These are phyloP conservation scores for Paramecium sexaurelia DNA, from an alignment of 73 alveolate species.

Conservation along the genomic window DNA sequence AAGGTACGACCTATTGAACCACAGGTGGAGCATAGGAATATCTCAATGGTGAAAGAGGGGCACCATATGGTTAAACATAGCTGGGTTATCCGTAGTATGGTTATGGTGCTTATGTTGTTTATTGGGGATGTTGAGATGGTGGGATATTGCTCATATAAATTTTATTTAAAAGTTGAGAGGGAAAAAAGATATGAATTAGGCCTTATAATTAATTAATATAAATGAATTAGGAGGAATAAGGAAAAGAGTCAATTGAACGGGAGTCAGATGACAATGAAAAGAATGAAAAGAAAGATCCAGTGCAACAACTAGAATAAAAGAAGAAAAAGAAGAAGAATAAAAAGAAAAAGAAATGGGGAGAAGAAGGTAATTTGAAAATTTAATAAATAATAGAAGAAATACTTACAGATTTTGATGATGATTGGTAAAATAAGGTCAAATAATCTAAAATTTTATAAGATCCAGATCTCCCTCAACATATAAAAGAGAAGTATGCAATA, in stretches of 20 bases:
- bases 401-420: conserved; percentile 54
- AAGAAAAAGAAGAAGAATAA: conserved; percentile 39
- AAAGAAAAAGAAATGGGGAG: conserved; percentile 58
- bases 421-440: conserved; percentile 27
- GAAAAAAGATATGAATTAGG: background rate
- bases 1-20: background rate
- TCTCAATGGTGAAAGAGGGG: conserved; percentile 28
- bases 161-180: background rate
- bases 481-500: conserved; percentile 49
- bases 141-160: conserved; percentile 8
- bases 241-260: background rate
- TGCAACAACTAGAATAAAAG: background rate
- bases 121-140: background rate
- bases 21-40: conserved; percentile 22
- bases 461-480: conserved; percentile 45
- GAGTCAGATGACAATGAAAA: background rate
- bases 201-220: background rate
- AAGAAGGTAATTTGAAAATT: background rate
- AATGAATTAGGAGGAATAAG: conserved; percentile 16
- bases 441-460: conserved; percentile 7
- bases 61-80: background rate
- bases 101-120: background rate
- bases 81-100: background rate
- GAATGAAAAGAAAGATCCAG: background rate
- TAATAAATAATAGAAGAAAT: background rate